Evolutionary conservation across 2,329 filamentous ascomycete species (phyloP).

Genomic region (Epichloe amarillans): DNA sequence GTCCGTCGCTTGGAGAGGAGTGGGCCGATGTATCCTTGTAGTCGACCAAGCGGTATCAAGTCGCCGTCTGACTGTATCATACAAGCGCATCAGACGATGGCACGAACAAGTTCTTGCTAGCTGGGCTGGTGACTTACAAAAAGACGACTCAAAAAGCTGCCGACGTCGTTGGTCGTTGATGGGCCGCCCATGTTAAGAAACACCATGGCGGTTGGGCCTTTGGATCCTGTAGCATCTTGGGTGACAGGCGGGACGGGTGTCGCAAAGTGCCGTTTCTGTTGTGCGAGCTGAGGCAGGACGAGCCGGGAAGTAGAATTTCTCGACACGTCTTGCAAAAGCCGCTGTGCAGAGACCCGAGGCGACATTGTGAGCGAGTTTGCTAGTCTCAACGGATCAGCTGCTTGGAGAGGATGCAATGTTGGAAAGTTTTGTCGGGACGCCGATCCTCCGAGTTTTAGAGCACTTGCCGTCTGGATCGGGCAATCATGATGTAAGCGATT

Average conservation of each 20-base stretch:
- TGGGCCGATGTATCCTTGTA: slow-evolving; percentile 83
- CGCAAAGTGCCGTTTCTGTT: slow-evolving; percentile 21
- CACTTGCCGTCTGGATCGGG: neutral
- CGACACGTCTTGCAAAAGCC: slow-evolving; percentile 16
- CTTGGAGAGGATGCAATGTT: neutral
- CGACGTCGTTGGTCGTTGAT: slow-evolving; percentile 75
- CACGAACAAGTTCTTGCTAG: neutral
- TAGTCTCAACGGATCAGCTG: neutral
- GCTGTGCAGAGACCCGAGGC: slow-evolving; percentile 17
- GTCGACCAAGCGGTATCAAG: slow-evolving; percentile 82
- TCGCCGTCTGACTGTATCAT: slow-evolving; percentile 66
- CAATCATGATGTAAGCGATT: slow-evolving; percentile 4
- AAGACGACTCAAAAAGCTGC: slow-evolving; percentile 75
- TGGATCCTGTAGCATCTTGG: slow-evolving; percentile 54
- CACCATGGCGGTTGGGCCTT: slow-evolving; percentile 92
- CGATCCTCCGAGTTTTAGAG: neutral
- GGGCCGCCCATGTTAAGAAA: slow-evolving; percentile 99
- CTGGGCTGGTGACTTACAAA: slow-evolving; percentile 50
- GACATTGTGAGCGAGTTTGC: slow-evolving; percentile 15
- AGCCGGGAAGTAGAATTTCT: slow-evolving; percentile 15
- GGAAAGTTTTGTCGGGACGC: neutral
- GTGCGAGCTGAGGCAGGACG: slow-evolving; percentile 16
- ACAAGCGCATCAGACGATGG: slow-evolving; percentile 3
- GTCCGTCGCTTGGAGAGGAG: slow-evolving; percentile 77
- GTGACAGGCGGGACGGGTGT: slow-evolving; percentile 58